Percentiles rank a stretch among this genome's conserved stretches.
Evolutionary conservation across 257 asterid species (phyloP).

Genomic region (Sherardia arvensis): DNA sequence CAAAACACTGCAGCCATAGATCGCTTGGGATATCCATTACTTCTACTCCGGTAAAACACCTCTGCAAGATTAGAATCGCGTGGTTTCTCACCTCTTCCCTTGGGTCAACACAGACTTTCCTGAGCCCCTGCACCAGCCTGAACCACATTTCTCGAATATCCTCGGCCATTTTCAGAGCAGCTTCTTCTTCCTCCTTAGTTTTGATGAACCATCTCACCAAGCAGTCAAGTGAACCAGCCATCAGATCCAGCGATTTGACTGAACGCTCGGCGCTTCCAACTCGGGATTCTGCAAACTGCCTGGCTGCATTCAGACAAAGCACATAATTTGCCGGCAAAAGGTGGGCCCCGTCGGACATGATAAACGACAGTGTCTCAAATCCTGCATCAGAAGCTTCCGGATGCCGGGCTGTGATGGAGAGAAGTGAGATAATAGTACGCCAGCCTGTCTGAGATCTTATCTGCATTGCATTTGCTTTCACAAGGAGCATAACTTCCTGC

Average conservation of each 20-base stretch:
- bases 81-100: slow-evolving; percentile 87
- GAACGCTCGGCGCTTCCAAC: slow-evolving; percentile 68
- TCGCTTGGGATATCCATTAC: slow-evolving; percentile 47
- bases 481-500: slow-evolving; percentile 80
- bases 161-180: slow-evolving; percentile 55
- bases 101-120: slow-evolving; percentile 64
- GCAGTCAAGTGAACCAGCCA: slow-evolving; percentile 82
- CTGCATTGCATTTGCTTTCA: slow-evolving; percentile 84
- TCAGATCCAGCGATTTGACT: slow-evolving; percentile 62
- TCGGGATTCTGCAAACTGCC: slow-evolving; percentile 87
- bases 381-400: slow-evolving; percentile 97
- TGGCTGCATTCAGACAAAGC: slow-evolving; percentile 73
- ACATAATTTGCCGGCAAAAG: slow-evolving; percentile 78
- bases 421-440: slow-evolving; percentile 78
- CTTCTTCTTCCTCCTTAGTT: slow-evolving; percentile 79
- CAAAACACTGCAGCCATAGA: slow-evolving; percentile 72
- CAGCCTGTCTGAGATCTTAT: slow-evolving; percentile 84
- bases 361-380: slow-evolving; percentile 63
- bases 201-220: slow-evolving; percentile 59
- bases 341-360: slow-evolving; percentile 88
- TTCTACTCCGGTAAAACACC: slow-evolving; percentile 65
- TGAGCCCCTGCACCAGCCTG: slow-evolving; percentile 75
- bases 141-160: slow-evolving; percentile 94
- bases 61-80: slow-evolving; percentile 55
- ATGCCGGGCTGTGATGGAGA: slow-evolving; percentile 84